A percentile compares a stretch with the other conserved stretches of the same genome.
Conservation (phyloP, 2,329 filamentous ascomycete species). For the Ceratocystis variospora region DNA sequence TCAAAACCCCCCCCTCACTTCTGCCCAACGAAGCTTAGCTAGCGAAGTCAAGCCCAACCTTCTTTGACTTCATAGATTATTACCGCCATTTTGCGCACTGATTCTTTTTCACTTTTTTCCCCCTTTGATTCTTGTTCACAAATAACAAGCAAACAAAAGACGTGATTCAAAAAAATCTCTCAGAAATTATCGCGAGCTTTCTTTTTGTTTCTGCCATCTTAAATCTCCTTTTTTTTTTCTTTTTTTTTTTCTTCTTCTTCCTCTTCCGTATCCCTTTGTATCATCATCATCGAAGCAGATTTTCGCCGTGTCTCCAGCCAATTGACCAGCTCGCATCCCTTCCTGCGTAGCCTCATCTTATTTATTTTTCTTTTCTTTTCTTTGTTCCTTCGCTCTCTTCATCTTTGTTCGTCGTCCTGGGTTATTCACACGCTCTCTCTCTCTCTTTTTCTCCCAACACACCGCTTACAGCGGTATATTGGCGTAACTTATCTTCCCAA, state of each 20-base stretch:
- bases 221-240: background rate
- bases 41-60: background rate
- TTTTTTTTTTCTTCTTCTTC: no score
- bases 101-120: background rate
- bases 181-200: background rate
- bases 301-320: background rate
- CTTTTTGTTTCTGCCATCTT: background rate
- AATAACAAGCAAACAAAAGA: background rate
- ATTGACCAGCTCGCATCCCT: background rate
- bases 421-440: background rate
- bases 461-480: background rate
- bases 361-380: slow-evolving; percentile 2
- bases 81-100: background rate
- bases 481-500: background rate
- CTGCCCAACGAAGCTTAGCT: background rate
- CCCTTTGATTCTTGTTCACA: background rate
- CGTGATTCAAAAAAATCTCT: background rate
- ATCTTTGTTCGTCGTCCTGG: background rate
- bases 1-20: background rate
- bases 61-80: background rate
- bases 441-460: background rate
- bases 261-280: background rate
- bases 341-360: background rate
- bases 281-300: background rate
- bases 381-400: background rate